These are phyloP conservation scores for Pseudogymnoascus sp. DNA, from an alignment of 2,329 filamentous ascomycete genomes.

Conservation along the genomic window DNA sequence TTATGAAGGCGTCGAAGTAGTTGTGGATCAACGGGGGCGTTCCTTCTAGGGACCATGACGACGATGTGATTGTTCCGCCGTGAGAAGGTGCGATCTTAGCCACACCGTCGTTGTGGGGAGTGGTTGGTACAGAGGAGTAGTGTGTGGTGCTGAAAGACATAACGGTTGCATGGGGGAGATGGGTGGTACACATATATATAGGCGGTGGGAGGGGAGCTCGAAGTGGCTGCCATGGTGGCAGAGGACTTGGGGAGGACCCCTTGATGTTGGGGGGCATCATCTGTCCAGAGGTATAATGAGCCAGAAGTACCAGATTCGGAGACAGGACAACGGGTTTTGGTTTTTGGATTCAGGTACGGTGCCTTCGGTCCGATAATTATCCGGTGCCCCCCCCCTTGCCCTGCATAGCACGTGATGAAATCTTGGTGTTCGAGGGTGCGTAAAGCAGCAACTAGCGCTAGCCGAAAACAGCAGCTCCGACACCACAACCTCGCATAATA, in stretches of 20 bases:
- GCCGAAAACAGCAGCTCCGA: no score
- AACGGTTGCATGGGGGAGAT: not conserved
- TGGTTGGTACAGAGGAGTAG: not conserved
- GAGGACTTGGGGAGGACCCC: not conserved
- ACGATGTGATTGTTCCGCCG: not conserved
- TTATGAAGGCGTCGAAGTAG: conserved; percentile 10
- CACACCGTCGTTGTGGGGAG: conserved; percentile 1
- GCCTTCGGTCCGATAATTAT: not conserved
- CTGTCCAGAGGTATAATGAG: not conserved
- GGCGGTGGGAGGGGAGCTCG: not conserved
- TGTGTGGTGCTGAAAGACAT: not conserved
- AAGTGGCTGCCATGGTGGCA: conserved; percentile 6
- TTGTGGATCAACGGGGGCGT: not conserved
- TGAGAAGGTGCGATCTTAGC: conserved; percentile 3
- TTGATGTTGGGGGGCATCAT: not conserved
- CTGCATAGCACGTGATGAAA: not conserved
- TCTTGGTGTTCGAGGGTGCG: not conserved
- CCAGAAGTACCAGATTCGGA: not conserved
- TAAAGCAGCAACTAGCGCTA: no score
- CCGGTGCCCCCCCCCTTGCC: not conserved
- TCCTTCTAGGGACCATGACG: not conserved
- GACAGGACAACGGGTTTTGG: not conserved
- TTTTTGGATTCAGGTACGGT: not conserved
- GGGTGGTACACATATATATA: conserved; percentile 7
- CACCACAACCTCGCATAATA: no score